Conservation (phyloP, 768 basidiomycete species). For the Epithele typhae region DNA sequence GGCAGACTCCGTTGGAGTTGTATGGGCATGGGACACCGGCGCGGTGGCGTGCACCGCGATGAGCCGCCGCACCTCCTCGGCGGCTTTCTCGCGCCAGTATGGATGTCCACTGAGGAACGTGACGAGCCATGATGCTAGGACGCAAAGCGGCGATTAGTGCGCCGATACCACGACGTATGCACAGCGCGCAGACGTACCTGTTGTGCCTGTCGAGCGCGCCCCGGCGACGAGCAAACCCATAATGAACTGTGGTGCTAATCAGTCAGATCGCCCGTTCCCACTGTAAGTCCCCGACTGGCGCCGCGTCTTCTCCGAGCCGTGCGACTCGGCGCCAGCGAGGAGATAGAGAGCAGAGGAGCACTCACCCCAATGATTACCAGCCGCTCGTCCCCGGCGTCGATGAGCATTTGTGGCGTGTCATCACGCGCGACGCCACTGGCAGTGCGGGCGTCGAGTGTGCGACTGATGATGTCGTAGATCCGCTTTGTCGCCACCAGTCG, state of each 20-base stretch:
- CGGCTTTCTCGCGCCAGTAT: conserved; percentile 63
- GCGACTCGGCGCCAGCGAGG: no score
- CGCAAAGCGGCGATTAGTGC: neutral
- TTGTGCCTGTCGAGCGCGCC: conserved; percentile 75
- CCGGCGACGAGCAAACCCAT: conserved; percentile 80
- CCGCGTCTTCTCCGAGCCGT: no score
- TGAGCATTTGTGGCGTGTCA: conserved; percentile 70
- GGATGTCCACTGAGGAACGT: conserved; percentile 66
- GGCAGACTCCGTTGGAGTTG: neutral
- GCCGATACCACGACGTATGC: no score
- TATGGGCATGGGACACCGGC: no score
- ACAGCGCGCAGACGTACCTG: conserved; percentile 36
- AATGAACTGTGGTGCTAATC: conserved; percentile 66
- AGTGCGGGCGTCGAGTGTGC: conserved; percentile 53
- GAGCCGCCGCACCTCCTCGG: conserved; percentile 53
- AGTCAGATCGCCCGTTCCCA: no score
- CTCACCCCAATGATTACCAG: conserved; percentile 66
- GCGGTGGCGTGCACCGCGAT: conserved; percentile 35
- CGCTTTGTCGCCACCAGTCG: conserved; percentile 72
- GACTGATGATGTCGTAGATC: conserved; percentile 66
- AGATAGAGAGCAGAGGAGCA: conserved; percentile 6
- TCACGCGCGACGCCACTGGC: conserved; percentile 51
- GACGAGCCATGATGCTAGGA: conserved; percentile 65
- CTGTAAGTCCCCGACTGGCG: no score
- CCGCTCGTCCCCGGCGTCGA: conserved; percentile 67